phyloP scores from a whole-genome alignment of 2,329 filamentous ascomycete genomes.

The Exophiala sideris region DNA sequence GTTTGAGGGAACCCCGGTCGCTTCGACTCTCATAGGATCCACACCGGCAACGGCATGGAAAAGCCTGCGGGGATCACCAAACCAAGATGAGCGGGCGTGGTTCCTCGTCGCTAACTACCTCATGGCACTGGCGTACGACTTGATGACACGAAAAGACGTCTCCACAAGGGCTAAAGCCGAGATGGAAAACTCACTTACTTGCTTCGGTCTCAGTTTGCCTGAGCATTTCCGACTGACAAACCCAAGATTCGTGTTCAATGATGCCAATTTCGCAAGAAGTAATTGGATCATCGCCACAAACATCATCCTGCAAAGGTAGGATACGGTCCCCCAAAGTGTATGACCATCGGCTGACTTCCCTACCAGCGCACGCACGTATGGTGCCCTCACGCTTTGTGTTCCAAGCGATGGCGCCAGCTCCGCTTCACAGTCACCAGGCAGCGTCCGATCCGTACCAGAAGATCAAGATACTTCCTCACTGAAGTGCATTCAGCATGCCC shows the following conservation, averaged over 20 bases:
- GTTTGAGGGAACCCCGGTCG: not conserved
- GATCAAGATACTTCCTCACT: not conserved
- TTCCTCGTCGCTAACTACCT: conserved; percentile 14
- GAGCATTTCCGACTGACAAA: not conserved
- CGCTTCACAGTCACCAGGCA: not conserved
- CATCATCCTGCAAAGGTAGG: not conserved
- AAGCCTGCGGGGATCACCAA: conserved; percentile 9
- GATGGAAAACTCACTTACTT: not conserved
- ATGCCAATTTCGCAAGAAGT: not conserved
- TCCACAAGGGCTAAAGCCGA: not conserved
- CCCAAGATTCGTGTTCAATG: not conserved
- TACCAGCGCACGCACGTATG: not conserved
- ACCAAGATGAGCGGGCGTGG: conserved; percentile 13
- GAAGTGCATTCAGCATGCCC: conserved; percentile 1
- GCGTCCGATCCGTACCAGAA: not conserved
- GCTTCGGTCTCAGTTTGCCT: not conserved
- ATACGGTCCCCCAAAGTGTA: not conserved
- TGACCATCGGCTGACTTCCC: not conserved
- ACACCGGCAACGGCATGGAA: conserved; percentile 8
- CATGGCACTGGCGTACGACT: not conserved
- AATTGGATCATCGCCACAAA: not conserved
- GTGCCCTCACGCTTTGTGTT: not conserved
- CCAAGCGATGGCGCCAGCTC: not conserved
- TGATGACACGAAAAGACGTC: not conserved
- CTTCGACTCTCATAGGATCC: conserved; percentile 1